Conservation (phyloP, 2,329 filamentous ascomycete species). For the Tolypocladium endophyticum region DNA sequence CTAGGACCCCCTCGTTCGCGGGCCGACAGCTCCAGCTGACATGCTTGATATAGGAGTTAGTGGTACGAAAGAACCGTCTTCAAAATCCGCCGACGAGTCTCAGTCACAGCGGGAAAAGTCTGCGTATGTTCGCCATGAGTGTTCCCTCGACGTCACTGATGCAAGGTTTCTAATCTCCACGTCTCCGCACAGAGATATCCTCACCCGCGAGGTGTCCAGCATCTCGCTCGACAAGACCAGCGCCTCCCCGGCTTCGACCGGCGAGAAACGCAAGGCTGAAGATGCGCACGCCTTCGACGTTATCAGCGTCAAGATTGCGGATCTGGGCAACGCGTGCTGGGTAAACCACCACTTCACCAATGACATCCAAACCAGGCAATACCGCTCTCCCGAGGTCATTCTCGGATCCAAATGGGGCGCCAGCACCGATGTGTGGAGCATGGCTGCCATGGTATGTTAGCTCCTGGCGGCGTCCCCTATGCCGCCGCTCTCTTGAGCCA, state of each 20-base stretch:
- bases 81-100: slow-evolving; percentile 47
- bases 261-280: slow-evolving; percentile 54
- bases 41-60: slow-evolving; percentile 16
- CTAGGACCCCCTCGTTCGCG: too few species aligned
- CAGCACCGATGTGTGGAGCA: slow-evolving; percentile 99
- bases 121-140: slow-evolving; percentile 50
- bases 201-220: slow-evolving; percentile 87
- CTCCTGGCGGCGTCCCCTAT: not conserved
- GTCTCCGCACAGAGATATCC: slow-evolving; percentile 53
- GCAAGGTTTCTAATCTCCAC: not conserved
- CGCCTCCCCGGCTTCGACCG: slow-evolving; percentile 36
- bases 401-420: slow-evolving; percentile 96
- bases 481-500: not conserved
- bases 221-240: slow-evolving; percentile 78
- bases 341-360: slow-evolving; percentile 98
- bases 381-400: slow-evolving; percentile 94
- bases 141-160: not conserved
- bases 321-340: slow-evolving; percentile 97
- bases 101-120: slow-evolving; percentile 87
- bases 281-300: slow-evolving; percentile 53
- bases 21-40: slow-evolving; percentile 6
- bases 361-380: slow-evolving; percentile 96
- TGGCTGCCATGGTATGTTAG: slow-evolving; percentile 88
- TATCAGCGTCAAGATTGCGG: slow-evolving; percentile 98
- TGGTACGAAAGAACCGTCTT: slow-evolving; percentile 32